phyloP scores from a whole-genome alignment of 768 basidiomycete genomes.

The Lactarius akahatsu region DNA sequence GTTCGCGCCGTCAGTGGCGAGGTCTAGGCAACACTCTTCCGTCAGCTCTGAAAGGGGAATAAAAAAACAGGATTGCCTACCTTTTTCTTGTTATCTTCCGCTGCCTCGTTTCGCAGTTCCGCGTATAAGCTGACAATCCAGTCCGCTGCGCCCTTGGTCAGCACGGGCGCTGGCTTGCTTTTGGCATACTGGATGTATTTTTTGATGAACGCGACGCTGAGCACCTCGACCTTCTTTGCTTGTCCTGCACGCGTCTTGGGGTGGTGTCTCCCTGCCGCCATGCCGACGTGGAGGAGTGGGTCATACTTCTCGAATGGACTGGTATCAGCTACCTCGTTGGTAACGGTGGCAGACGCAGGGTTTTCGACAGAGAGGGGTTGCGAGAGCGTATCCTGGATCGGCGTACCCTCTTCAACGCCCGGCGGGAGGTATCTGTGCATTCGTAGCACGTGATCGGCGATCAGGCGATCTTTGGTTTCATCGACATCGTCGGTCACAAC shows the following conservation, averaged over 20 bases:
- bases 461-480: conserved; percentile 87
- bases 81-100: conserved; percentile 87
- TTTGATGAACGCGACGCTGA: conserved; percentile 93
- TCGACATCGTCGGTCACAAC: conserved; percentile 98
- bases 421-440: conserved; percentile 97
- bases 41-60: conserved; percentile 11
- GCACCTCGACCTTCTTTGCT: conserved; percentile 74
- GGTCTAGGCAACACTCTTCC: conserved; percentile 53
- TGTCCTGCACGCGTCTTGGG: conserved; percentile 49
- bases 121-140: conserved; percentile 92
- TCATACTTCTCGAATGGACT: conserved; percentile 96
- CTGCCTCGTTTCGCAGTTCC: conserved; percentile 86
- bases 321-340: conserved; percentile 58
- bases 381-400: conserved; percentile 79
- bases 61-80: conserved; percentile 37
- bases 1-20: conserved; percentile 98
- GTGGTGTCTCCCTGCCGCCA: conserved; percentile 44
- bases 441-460: conserved; percentile 96
- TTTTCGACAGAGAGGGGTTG: conserved; percentile 89
- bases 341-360: conserved; percentile 45
- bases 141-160: conserved; percentile 93
- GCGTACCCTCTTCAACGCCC: conserved; percentile 95
- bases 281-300: conserved; percentile 87
- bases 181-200: conserved; percentile 99
- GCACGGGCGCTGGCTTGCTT: conserved; percentile 74